phyloP scores from a whole-genome alignment of 441 rosid species.

The Brassica hybrid region DNA sequence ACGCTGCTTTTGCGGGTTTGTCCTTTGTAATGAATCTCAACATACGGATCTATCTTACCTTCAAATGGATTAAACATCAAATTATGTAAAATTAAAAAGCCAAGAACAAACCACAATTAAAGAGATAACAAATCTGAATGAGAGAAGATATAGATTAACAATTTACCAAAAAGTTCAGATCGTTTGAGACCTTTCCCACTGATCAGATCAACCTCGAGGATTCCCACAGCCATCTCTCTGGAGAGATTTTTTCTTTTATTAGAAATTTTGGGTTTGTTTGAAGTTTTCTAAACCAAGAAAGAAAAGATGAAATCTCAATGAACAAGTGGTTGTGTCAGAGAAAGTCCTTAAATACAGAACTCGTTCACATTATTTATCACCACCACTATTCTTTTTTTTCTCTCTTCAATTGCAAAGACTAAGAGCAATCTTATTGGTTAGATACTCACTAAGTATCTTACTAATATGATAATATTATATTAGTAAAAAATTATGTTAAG shows the following conservation, averaged over 20 bases:
- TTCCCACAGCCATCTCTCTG: constrained; percentile 66
- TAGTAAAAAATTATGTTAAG: no score
- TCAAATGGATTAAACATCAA: background rate
- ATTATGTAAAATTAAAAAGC: background rate
- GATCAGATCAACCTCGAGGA: constrained; percentile 68
- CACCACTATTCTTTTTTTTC: no score
- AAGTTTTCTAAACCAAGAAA: background rate
- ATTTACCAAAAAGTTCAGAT: constrained; percentile 65
- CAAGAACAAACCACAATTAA: background rate
- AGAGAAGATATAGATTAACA: background rate
- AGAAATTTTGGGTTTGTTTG: background rate
- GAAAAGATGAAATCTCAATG: constrained; percentile 10
- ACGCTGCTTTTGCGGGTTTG: constrained; percentile 73
- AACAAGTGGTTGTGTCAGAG: constrained; percentile 18
- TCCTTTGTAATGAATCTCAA: constrained; percentile 64
- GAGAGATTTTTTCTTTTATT: background rate
- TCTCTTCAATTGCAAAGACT: no score
- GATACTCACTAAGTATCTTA: no score
- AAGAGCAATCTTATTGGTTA: no score
- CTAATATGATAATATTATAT: no score
- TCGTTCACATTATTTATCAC: background rate
- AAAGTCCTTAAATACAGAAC: constrained; percentile 15
- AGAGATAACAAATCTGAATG: constrained; percentile 1
- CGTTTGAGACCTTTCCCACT: constrained; percentile 69
- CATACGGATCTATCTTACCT: constrained; percentile 83